Base-by-base conservation (phyloP, 352 stramenopile species). In the Globisporangium alternatum region DNA sequence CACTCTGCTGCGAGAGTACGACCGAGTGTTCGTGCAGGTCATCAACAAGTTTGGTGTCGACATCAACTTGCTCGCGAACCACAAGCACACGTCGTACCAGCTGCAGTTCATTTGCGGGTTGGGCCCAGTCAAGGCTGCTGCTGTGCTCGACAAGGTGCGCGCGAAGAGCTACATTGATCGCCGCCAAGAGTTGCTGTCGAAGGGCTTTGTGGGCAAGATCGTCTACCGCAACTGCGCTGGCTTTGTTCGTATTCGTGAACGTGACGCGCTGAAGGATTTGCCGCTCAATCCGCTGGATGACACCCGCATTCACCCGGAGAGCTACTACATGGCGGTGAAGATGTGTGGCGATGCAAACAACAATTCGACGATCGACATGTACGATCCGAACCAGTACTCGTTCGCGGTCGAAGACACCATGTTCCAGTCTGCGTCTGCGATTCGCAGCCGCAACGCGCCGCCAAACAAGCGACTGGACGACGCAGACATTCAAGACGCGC, bases 281-380 rank as follows among this genome's bases (percentile, higher is more conserved):
- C 86, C 87, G 13, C 67, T 96, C 25, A 95, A 96, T 66, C 86
- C 88, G 25, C 66, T 96, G 15, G 88, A 96, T 65, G 88, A 96
- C 55, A 96, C 88, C 0, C 75, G 88, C 43, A 95, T 96, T 56
- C 88, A 96, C 53, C 88, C 88, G 2, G 88, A 96, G 65, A 96
- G 88, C 44, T 96, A 96, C 67, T 96, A 94, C 67, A 96, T 96
- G 88, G 88, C 88, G 12, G 88, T 96, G 21, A 95, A 95, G 57
- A 96, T 96, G 69, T 96, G 88, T 64, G 88, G 88, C 56, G 86
- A 96, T 64, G 88, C 88, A 8, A 96, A 95, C 72, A 95, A 95
- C 72, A 95, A 96, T 66, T 94, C 86, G 37, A 95, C 86, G 3
- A 95, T 96, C 51, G 88, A 96, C 68, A 92, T 96, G 83, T 96